Base-by-base conservation (phyloP, 225 moss, liverwort and hornwort species). In the Polytrichum commune region DNA sequence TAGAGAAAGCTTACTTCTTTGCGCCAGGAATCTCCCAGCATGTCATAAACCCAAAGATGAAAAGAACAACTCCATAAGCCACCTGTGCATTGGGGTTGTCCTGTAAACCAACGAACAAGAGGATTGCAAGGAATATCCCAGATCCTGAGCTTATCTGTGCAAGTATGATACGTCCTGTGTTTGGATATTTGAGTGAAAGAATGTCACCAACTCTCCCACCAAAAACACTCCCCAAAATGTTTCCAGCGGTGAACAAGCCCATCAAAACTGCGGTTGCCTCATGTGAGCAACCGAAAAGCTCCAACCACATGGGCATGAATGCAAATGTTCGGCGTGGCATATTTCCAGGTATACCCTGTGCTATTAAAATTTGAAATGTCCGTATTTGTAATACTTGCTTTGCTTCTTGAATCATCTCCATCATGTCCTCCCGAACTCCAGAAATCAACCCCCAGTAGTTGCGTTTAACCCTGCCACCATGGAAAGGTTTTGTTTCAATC, bases 301-400 rank as follows among this genome's bases (percentile, higher is more conserved):
- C 72, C 19, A 72, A 25, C 72, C 72, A 72, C 61, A 72, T 62
- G 5, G 72, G 29, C 10, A 29, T 6, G 20, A 72, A 72, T 0
- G 61, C 72, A 30, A 60, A n/a, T 16, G 72, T 62, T 28, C 8
- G 20, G 8, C 60, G 18, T 61, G 72, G 27, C 18, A 46, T 27
- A 5, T 60, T 23, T 19, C 72, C 72, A 2, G 61, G 29, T 63
- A 72, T 33, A 8, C 72, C 72, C 24, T 72, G 72, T 26, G 61
- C 60, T 62, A 72, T 62, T 20, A 72, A 54, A 20, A 72, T 32
- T 28, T 72, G 72, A 26, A 72, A 72, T 7, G 60, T 72, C 6
- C 32, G 72, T 60, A 46, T 62, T 60, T 72, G 26, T 29, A 72
- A 10, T 29, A 72, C 35, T 55, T 60, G 26, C 62, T 30, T 70